Conservation (phyloP, 257 asterid genomes). For the Przewalskia tangutica region DNA sequence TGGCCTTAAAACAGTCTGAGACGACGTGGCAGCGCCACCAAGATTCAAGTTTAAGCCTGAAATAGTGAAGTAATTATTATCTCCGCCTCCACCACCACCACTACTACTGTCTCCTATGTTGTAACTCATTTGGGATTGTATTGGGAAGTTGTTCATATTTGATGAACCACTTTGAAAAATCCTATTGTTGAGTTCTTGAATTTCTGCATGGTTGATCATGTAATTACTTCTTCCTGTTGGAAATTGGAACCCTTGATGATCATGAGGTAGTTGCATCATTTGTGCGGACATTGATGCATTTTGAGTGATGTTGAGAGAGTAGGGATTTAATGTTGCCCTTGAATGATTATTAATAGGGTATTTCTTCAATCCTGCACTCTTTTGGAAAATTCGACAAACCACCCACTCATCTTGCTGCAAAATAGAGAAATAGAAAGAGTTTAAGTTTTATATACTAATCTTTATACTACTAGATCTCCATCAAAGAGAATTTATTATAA, state of each 20-base stretch:
- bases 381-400: constrained; percentile 85
- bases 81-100: neutral
- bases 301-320: constrained; percentile 33
- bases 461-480: neutral
- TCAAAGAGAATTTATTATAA: no score
- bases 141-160: constrained; percentile 31
- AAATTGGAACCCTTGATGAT: constrained; percentile 23
- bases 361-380: constrained; percentile 63
- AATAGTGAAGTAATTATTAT: constrained; percentile 44
- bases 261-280: constrained; percentile 30
- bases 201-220: constrained; percentile 43
- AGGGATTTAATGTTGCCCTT: constrained; percentile 32
- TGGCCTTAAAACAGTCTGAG: constrained; percentile 32
- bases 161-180: constrained; percentile 23
- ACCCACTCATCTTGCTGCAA: constrained; percentile 96
- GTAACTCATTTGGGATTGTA: constrained; percentile 42
- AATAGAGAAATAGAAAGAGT: neutral
- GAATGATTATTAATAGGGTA: constrained; percentile 47
- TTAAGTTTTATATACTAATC: fast-evolving
- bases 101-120: neutral
- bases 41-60: constrained; percentile 75
- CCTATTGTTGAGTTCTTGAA: constrained; percentile 42
- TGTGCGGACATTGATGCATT: constrained; percentile 33
- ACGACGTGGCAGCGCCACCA: constrained; percentile 21
- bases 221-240: constrained; percentile 17